phyloP scores from a whole-genome alignment of 208 protist species.

The Lotmaria passim region DNA sequence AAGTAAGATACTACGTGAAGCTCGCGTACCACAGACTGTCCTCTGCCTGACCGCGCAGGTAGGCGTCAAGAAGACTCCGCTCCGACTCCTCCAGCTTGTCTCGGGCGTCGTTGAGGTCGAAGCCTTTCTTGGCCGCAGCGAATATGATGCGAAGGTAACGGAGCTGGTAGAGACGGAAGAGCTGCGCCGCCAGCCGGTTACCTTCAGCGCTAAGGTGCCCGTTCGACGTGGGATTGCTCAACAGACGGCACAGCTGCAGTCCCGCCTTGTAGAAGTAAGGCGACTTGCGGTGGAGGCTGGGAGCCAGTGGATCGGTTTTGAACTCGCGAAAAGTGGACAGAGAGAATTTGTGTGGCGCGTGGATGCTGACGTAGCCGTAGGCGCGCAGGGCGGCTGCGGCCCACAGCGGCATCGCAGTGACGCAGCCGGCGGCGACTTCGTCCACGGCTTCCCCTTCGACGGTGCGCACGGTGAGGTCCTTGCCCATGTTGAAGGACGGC shows the following conservation, averaged over 20 bases:
- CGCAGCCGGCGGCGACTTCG: slow-evolving; percentile 56
- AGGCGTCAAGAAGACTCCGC: slow-evolving; percentile 57
- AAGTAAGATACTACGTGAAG: slow-evolving; percentile 2
- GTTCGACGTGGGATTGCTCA: slow-evolving; percentile 49
- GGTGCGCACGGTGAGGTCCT: slow-evolving; percentile 44
- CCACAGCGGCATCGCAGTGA: slow-evolving; percentile 68
- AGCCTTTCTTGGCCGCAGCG: slow-evolving; percentile 67
- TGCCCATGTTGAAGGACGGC: slow-evolving; percentile 59
- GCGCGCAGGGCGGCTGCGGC: slow-evolving; percentile 57
- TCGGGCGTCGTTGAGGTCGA: slow-evolving; percentile 71
- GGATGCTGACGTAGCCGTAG: slow-evolving; percentile 54
- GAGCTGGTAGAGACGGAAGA: slow-evolving; percentile 76
- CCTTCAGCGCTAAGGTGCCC: slow-evolving; percentile 53
- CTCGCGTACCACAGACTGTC: slow-evolving; percentile 54
- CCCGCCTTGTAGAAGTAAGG: slow-evolving; percentile 77
- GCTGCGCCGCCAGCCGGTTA: slow-evolving; percentile 71
- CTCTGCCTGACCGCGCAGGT: slow-evolving; percentile 44
- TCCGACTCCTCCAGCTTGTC: slow-evolving; percentile 78
- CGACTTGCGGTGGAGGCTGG: slow-evolving; percentile 63
- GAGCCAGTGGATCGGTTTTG: slow-evolving; percentile 74
- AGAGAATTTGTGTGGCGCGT: slow-evolving; percentile 56
- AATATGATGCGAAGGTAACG: slow-evolving; percentile 79
- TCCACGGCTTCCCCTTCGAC: slow-evolving; percentile 47
- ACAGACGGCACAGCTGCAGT: slow-evolving; percentile 52
- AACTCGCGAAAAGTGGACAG: slow-evolving; percentile 77